Evolutionary conservation across 1,139 yeast genomes (phyloP), one percentile per base, ranked within the genome.

Genomic region (Meyerozyma elateridarum): DNA sequence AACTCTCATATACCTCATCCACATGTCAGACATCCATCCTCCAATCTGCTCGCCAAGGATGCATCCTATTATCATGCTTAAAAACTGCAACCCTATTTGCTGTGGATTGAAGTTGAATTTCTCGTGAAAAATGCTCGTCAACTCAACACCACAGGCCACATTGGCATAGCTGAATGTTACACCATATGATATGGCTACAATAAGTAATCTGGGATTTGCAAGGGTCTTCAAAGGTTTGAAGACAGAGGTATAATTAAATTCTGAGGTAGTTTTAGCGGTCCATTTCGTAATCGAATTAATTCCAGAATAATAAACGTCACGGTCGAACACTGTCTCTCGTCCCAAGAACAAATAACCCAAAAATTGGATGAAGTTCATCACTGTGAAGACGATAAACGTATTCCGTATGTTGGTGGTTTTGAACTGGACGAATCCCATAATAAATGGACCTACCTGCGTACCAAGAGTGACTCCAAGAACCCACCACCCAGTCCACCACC

Each of bases 11-110:
- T 33, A 15, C 12, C 8, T 33, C 55, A 53, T 52, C 56, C 54
- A 51, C 44, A 43, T 41, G 36, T 53, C 59, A 13, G 56, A 51
- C 12, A 46, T 36, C 5, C 54, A 49, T 13, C 58, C 58, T 8
- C 52, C 49, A 11, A 52, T 28, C 8, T 44, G 29, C 33, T 53
- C 59, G 11, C 59, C 59, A 30, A 53, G 36, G 9, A 39, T 32
- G 8, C 53, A 45, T 14, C 59, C 59, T 17, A 53, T 31, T 11
- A 53, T 46, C 13, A 54, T 26, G 2, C 57, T 39, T 22, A 53
- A 35, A 34, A 43, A 51, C 36, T 53, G 57, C 15, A 50, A 45
- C 9, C 55, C 48, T 25, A 48, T 38, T 19, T 40, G 49, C 29
- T 51, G 56, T 4, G 58, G 37, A 33, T 44, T 36, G 15, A 53